These are phyloP conservation scores for Nadsonia starkeyi-henricii DNA, from an alignment of 1,139 yeast species.

Conservation along the genomic window DNA sequence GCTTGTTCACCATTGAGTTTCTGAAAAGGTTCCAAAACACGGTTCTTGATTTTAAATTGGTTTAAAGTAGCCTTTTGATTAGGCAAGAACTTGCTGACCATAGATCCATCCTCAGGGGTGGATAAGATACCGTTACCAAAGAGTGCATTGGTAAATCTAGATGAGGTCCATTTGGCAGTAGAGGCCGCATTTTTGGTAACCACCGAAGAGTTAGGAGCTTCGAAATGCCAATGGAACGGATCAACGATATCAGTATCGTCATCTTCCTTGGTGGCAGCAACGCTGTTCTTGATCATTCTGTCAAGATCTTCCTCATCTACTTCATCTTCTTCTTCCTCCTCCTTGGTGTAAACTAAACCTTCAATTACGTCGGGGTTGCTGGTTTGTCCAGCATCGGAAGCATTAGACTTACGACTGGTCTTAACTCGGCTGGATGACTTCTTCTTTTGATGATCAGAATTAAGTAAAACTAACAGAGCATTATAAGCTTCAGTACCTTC, in stretches of 20 bases:
- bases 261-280: conserved; percentile 25
- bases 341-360: conserved; percentile 18
- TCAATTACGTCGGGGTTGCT: conserved; percentile 9
- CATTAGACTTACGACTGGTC: conserved; percentile 12
- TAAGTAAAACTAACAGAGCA: conserved; percentile 60
- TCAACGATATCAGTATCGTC: conserved; percentile 29
- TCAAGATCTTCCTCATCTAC: conserved; percentile 18
- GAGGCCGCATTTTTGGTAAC: background rate
- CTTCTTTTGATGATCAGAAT: conserved; percentile 33
- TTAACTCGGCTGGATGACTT: conserved; percentile 1
- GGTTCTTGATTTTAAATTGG: conserved; percentile 16
- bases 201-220: conserved; percentile 1
- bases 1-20: conserved; percentile 15
- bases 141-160: background rate
- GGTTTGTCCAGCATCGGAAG: conserved; percentile 4
- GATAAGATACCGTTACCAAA: background rate
- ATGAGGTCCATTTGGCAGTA: background rate
- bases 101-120: background rate
- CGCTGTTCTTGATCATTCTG: conserved; percentile 10
- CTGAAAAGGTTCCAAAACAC: conserved; percentile 18
- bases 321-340: conserved; percentile 19
- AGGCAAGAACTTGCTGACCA: background rate
- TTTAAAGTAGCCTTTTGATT: background rate
- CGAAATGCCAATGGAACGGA: conserved; percentile 69
- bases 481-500: conserved; percentile 40